A percentile compares a stretch with the other conserved stretches of the same genome.
These are phyloP conservation scores for Solanum clarkiae DNA, from an alignment of 257 asterid genomes.

Conservation along the genomic window DNA sequence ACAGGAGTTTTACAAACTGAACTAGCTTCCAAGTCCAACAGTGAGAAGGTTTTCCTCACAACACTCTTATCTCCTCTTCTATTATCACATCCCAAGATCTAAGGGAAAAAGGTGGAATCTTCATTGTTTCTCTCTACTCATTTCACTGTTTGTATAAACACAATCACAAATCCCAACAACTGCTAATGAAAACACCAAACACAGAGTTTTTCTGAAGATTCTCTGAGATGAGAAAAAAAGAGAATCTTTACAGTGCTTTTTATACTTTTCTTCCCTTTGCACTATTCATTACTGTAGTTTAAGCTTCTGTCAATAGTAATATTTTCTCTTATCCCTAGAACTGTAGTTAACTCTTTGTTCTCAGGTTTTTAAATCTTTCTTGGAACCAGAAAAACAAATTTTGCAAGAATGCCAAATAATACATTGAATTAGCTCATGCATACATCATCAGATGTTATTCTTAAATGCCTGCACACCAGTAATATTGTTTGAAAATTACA, in stretches of 20 bases:
- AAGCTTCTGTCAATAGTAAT: slow-evolving; percentile 22
- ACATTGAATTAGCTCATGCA: neutral
- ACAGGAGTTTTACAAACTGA: slow-evolving; percentile 20
- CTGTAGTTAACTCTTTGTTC: slow-evolving; percentile 29
- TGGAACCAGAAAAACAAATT: slow-evolving; percentile 17
- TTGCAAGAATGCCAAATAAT: neutral
- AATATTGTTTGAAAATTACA: neutral
- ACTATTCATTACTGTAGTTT: slow-evolving; percentile 21
- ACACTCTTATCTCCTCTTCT: neutral
- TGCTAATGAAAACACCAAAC: slow-evolving; percentile 17
- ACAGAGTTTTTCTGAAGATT: slow-evolving; percentile 24
- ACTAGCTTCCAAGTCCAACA: slow-evolving; percentile 24
- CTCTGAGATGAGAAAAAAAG: slow-evolving; percentile 21
- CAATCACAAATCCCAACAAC: slow-evolving; percentile 25
- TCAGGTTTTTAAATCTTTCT: slow-evolving; percentile 9
- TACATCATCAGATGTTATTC: neutral
- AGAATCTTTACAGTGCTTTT: slow-evolving; percentile 49
- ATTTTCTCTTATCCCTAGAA: slow-evolving; percentile 51
- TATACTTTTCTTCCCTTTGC: neutral
- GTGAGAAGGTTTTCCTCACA: slow-evolving; percentile 44
- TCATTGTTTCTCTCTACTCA: neutral
- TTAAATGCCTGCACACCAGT: neutral
- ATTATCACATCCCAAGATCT: slow-evolving; percentile 19
- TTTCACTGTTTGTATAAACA: neutral
- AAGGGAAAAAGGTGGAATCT: slow-evolving; percentile 21